Evolutionary conservation across 306 rosid genomes (phyloP), one percentile per base, ranked within the genome.

Genomic region (Cucurbita pepo): DNA sequence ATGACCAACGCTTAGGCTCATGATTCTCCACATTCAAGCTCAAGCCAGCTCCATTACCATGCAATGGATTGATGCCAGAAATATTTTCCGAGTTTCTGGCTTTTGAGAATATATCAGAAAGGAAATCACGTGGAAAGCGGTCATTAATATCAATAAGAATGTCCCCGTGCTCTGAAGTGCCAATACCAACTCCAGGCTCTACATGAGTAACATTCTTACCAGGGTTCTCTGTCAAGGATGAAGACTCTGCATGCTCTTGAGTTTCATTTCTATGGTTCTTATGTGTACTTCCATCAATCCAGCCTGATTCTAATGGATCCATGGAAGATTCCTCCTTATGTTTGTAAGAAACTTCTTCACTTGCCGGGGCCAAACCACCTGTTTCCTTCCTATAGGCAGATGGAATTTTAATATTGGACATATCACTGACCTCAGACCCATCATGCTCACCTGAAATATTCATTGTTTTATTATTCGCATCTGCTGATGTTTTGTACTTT

Each of bases 1-100:
- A 91, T 4, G 97, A 88, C 97, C 96, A 91, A 73, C 75, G 80
- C 86, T 72, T 83, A 69, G 97, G 96, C 19, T 91, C 96, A 36
- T 62, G 90, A 77, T 91, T 91, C 80, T 91, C 88, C 82, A 88
- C 76, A 76, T 87, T 84, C 81, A 91, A 50, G 72, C 95, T 91
- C 83, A 88, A 44, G 69, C 91, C 86, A 63, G 85, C 78, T 66
- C 87, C 90, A 77, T 85, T 86, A 65, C 70, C 72, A 66, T 69
- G 76, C 41, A 87, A 82, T 53, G 85, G 82, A 76, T 45, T 79
- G 38, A 87, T 45, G 62, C 64, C 83, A 55, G 88, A 77, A 45
- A 69, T 58, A 36, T 82, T 78, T 22, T 79, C 81, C 5, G 80
- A 78, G 73, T 58, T 58, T 82, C 75, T 57, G 41, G 90, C 90